Percentiles rank a stretch among this genome's conserved stretches.
These are phyloP conservation scores for Thelonectria blattea DNA, from an alignment of 2,329 filamentous ascomycete genomes.

Conservation along the genomic window DNA sequence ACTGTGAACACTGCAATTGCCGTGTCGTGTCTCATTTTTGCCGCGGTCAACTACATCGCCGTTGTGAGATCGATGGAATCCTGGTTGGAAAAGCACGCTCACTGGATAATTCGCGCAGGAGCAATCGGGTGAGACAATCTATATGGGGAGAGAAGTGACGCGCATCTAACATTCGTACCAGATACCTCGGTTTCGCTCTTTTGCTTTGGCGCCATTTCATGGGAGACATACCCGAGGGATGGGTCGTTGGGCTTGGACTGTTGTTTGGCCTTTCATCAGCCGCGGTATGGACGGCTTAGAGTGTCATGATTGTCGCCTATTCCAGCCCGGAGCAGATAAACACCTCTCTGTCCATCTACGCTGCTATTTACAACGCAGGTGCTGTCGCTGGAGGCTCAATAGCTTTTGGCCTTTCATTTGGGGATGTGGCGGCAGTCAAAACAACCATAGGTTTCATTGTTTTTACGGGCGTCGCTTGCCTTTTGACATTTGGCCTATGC, in stretches of 20 bases:
- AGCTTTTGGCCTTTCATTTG: neutral
- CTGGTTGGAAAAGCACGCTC: no score
- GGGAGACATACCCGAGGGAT: neutral
- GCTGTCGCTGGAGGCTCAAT: neutral
- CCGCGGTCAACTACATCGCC: neutral
- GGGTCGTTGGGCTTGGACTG: neutral
- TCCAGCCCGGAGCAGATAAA: neutral
- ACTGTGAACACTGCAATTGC: neutral
- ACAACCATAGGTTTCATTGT: constrained; percentile 2
- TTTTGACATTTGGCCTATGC: no score
- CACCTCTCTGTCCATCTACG: neutral
- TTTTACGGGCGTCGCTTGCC: neutral
- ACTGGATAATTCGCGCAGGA: neutral
- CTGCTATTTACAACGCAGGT: constrained; percentile 2
- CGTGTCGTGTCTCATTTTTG: neutral
- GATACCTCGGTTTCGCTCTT: constrained; percentile 1
- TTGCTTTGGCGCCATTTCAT: constrained; percentile 9
- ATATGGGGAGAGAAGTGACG: neutral
- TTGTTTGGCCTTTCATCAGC: neutral
- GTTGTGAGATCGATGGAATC: no score
- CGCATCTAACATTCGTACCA: neutral
- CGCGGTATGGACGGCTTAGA: constrained; percentile 1
- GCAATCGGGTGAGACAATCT: neutral
- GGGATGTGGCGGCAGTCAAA: neutral
- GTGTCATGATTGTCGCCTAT: constrained; percentile 6